Evolutionary conservation across 768 basidiomycete species (phyloP).

Genomic region (Termitomyces sp.): DNA sequence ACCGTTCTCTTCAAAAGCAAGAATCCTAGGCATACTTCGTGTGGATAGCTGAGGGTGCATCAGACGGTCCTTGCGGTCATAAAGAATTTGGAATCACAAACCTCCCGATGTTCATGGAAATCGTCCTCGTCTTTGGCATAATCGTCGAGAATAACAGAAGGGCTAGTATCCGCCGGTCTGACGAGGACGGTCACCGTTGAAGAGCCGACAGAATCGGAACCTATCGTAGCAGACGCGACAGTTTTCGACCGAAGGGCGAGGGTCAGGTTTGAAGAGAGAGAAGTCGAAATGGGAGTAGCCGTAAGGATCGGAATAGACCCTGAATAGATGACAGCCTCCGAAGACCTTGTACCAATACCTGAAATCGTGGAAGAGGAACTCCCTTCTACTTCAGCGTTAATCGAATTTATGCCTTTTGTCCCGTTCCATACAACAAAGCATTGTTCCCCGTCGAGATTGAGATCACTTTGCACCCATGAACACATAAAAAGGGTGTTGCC

Average conservation of each 20-base stretch:
- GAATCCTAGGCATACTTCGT: slow-evolving; percentile 16
- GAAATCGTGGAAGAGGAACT: not conserved
- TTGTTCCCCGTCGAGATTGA: slow-evolving; percentile 28
- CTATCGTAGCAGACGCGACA: not conserved
- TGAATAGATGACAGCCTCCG: not conserved
- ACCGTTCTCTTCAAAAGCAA: slow-evolving; percentile 16
- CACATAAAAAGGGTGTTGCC: slow-evolving; percentile 55
- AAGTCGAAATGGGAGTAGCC: slow-evolving; percentile 6
- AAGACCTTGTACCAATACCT: not conserved
- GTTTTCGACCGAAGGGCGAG: not conserved
- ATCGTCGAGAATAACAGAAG: not conserved
- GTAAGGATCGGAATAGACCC: not conserved
- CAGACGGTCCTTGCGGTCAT: not conserved
- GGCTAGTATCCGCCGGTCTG: slow-evolving; percentile 11
- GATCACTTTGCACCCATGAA: slow-evolving; percentile 43
- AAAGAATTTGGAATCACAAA: not conserved
- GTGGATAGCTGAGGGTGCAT: slow-evolving; percentile 4
- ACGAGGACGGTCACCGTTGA: slow-evolving; percentile 27
- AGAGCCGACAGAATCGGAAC: not conserved
- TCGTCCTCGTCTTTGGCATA: slow-evolving; percentile 17
- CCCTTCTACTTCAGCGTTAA: slow-evolving; percentile 2
- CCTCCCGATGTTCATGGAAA: slow-evolving; percentile 13
- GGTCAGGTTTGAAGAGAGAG: slow-evolving; percentile 10
- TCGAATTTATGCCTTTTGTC: slow-evolving; percentile 13
- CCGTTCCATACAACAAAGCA: slow-evolving; percentile 62